phyloP scores from a whole-genome alignment of 305 asterid genomes.

The Salvia sclarea region DNA sequence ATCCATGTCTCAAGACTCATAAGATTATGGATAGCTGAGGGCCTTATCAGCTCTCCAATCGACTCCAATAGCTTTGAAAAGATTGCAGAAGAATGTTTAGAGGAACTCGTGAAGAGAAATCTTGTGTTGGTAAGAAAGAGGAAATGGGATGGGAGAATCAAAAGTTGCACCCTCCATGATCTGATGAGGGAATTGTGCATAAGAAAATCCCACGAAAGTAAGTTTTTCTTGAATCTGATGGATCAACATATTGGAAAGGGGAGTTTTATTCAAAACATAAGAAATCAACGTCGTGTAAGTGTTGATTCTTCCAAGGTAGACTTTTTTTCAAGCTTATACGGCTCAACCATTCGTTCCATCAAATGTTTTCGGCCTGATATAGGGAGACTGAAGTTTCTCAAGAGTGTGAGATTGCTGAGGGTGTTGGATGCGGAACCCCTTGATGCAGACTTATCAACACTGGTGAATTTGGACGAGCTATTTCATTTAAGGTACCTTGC shows the following conservation, averaged over 20 bases:
- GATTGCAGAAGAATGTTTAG: constrained; percentile 22
- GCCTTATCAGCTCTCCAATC: not conserved
- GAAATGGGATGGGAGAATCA: too few species aligned
- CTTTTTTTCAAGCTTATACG: too few species aligned
- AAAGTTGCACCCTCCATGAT: too few species aligned
- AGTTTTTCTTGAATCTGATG: too few species aligned
- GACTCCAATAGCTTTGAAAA: constrained; percentile 10
- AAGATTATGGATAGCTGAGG: constrained; percentile 23
- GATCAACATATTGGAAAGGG: too few species aligned
- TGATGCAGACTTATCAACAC: too few species aligned
- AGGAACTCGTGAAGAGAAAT: constrained; percentile 29
- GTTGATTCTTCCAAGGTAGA: too few species aligned
- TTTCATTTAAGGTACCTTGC: constrained; percentile 33
- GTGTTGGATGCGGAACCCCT: too few species aligned
- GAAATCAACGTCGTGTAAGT: too few species aligned
- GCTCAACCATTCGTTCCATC: not conserved
- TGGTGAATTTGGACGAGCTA: too few species aligned
- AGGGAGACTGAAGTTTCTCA: not conserved
- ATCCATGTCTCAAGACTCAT: constrained; percentile 9
- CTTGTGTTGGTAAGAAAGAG: constrained; percentile 19
- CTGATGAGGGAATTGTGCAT: too few species aligned
- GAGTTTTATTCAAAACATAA: too few species aligned
- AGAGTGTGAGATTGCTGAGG: not conserved
- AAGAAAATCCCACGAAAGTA: constrained; percentile 12
- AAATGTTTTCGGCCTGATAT: not conserved